Evolutionary conservation across 805 yeast genomes (phyloP), one percentile per base, ranked within the genome.

Genomic region (Jamesozyma lodderae): DNA sequence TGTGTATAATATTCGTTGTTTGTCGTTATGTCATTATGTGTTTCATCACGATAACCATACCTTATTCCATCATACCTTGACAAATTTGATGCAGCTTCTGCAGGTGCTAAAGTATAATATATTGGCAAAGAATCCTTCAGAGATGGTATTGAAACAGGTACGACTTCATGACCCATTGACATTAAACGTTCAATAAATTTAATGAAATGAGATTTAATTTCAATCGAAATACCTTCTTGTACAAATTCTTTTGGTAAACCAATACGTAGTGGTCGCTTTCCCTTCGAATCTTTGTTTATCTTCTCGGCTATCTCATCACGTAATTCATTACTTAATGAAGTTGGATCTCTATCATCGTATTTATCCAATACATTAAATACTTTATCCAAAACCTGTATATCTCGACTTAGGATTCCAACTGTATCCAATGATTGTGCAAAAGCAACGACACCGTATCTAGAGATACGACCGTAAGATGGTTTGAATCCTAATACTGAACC

Each of bases 351-450:
- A 0, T 57, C 51, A 57, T 92, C 98, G 49, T 66, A 60, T 19
- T 59, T 51, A 55, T 87, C 79, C 35, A 92, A 52, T 0, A 72
- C 64, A 1, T 56, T 41, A 53, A 71, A 88, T 0, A 79, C 84
- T 13, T 57, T 52, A 20, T 59, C 52, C 2, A 82, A 47, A 0
- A 62, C 50, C 0, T 55, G 59, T 5, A 82, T 45, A 22, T 72
- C 64, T 13, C 67, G 69, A 0, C 88, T 65, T 23, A 88, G 39
- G 1, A 94, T 70, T 0, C 99, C 99, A 2, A 92, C 96, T 0
- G 97, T 88, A 55, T 92, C 99, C 38, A 92, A 67, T 28, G 90
- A 79, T 60, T 94, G 97, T 1, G 96, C 96, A 61, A 88, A 90
- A 0, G 96, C 78, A 3, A 88, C 64, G 7, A 92, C 85, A 2